Evolutionary conservation across 2,329 filamentous ascomycete species (phyloP).

Genomic region (Aspergillus pseudoterreus): DNA sequence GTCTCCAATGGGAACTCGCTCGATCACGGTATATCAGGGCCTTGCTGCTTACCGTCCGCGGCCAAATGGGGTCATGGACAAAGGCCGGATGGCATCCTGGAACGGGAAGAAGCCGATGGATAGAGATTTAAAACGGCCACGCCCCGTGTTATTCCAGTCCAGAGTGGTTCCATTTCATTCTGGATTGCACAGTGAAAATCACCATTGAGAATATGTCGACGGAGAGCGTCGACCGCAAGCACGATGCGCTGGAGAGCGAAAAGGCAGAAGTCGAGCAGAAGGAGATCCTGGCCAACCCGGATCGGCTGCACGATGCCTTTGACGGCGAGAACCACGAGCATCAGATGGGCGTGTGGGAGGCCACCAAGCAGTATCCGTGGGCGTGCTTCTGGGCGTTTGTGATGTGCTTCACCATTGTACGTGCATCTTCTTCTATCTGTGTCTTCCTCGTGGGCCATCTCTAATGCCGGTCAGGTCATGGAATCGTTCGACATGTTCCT

Average conservation of each 20-base stretch:
- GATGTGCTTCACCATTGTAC: slow-evolving; percentile 51
- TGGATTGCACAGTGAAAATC: no score
- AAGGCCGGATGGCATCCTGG: no score
- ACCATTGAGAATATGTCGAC: background rate
- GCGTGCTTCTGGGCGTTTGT: slow-evolving; percentile 48
- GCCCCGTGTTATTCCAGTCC: no score
- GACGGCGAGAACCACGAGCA: slow-evolving; percentile 45
- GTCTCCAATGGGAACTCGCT: no score
- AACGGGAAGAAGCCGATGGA: no score
- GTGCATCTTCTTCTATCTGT: slow-evolving; percentile 11
- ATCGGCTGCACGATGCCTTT: slow-evolving; percentile 41
- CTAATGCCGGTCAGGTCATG: slow-evolving; percentile 40
- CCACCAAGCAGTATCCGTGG: slow-evolving; percentile 41
- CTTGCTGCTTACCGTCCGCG: no score
- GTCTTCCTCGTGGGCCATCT: background rate
- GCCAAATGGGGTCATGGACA: no score
- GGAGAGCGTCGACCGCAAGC: background rate
- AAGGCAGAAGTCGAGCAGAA: slow-evolving; percentile 26
- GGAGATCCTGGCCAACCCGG: slow-evolving; percentile 34
- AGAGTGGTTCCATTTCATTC: no score
- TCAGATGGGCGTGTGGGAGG: slow-evolving; percentile 38
- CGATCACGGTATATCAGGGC: no score
- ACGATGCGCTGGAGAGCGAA: background rate
- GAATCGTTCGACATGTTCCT: slow-evolving; percentile 51
- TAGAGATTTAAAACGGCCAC: no score